Evolutionary conservation across 2,329 filamentous ascomycete genomes (phyloP).

Genomic region (Neofusicoccum cordaticola): DNA sequence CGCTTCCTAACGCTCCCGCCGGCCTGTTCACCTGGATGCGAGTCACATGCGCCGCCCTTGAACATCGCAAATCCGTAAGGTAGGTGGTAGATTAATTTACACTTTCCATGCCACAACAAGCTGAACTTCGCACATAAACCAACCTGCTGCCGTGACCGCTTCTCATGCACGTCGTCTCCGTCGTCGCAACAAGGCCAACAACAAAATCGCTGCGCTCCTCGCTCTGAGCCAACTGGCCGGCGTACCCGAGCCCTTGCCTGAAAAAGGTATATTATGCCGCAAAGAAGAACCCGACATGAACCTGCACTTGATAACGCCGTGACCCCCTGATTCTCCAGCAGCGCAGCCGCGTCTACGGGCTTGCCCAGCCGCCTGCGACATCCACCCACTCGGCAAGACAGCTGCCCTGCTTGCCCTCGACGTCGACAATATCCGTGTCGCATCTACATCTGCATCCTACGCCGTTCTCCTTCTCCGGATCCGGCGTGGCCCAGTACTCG

Average conservation of each 20-base stretch:
- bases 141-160: background rate
- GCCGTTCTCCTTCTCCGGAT: slow-evolving; percentile 87
- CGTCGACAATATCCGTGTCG: slow-evolving; percentile 95
- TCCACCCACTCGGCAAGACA: slow-evolving; percentile 97
- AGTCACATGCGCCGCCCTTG: background rate
- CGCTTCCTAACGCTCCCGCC: background rate
- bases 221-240: slow-evolving; percentile 14
- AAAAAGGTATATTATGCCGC: slow-evolving; percentile 18
- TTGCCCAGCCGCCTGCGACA: slow-evolving; percentile 89
- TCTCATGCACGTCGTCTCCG: slow-evolving; percentile 2
- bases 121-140: slow-evolving; percentile 6
- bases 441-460: slow-evolving; percentile 95
- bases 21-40: background rate
- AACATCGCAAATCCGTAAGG: background rate
- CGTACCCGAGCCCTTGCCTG: slow-evolving; percentile 10
- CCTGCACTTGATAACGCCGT: slow-evolving; percentile 17
- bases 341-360: slow-evolving; percentile 41
- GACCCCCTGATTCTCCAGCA: background rate
- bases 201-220: slow-evolving; percentile 11
- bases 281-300: slow-evolving; percentile 16
- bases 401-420: slow-evolving; percentile 95
- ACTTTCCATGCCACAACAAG: slow-evolving; percentile 10
- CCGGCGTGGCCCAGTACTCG: slow-evolving; percentile 89
- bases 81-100: slow-evolving; percentile 17
- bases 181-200: slow-evolving; percentile 7